Evolutionary conservation across 352 stramenopile genomes (phyloP).

Genomic region (Globisporangium parvum): DNA sequence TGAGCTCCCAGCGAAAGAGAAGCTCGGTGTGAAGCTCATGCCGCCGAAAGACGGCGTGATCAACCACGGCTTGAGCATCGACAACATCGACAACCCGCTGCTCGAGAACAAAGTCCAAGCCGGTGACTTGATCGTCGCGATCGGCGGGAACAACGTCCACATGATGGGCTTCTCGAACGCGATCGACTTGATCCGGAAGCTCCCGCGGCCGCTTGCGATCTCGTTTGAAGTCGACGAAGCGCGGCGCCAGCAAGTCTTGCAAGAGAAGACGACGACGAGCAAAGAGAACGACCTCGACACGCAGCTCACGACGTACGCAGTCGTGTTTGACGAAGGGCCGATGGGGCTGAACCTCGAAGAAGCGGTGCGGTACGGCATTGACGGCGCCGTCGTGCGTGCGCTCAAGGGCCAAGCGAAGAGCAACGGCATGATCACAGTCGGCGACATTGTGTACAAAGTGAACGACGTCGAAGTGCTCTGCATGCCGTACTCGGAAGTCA

Average conservation of each 20-base stretch:
- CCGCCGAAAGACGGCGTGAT: constrained; percentile 79
- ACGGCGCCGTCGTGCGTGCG: constrained; percentile 72
- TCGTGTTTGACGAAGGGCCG: constrained; percentile 79
- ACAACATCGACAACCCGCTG: constrained; percentile 85
- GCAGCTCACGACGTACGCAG: constrained; percentile 74
- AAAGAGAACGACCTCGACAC: constrained; percentile 64
- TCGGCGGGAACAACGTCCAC: constrained; percentile 37
- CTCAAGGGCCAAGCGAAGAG: constrained; percentile 81
- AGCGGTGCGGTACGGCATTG: constrained; percentile 75
- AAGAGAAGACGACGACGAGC: constrained; percentile 46
- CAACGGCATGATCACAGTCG: constrained; percentile 76
- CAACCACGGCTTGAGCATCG: constrained; percentile 72
- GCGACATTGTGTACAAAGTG: constrained; percentile 86
- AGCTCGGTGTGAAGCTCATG: constrained; percentile 20
- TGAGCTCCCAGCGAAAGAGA: no score
- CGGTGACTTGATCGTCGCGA: constrained; percentile 52
- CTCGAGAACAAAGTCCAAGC: constrained; percentile 79
- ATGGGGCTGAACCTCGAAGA: constrained; percentile 86
- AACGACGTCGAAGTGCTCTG: constrained; percentile 79
- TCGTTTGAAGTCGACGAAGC: constrained; percentile 38
- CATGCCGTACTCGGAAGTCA: constrained; percentile 83
- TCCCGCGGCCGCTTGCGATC: constrained; percentile 48
- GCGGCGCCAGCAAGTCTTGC: constrained; percentile 47
- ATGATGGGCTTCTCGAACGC: constrained; percentile 77
- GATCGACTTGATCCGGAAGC: constrained; percentile 81